Conservation (phyloP, 495 filamentous ascomycete genomes). For the Lophiostoma macrostomum region DNA sequence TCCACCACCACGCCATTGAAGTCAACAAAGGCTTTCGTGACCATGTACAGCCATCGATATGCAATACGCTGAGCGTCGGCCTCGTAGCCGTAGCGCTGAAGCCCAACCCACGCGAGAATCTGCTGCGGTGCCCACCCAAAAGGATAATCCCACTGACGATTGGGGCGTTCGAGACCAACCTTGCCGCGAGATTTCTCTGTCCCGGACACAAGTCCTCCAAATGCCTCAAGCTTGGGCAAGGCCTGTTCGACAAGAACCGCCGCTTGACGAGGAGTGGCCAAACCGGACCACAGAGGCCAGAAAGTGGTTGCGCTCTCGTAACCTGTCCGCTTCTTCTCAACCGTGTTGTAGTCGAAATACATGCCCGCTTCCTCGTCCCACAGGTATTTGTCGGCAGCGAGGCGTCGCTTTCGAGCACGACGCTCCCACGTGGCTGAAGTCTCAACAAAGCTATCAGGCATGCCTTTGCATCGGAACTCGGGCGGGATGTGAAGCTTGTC, state of each 20-base stretch:
- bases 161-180: constrained; percentile 77
- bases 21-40: constrained; percentile 93
- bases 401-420: constrained; percentile 72
- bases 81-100: constrained; percentile 85
- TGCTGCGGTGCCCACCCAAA: constrained; percentile 99
- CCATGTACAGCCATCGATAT: constrained; percentile 97
- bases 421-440: constrained; percentile 86
- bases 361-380: constrained; percentile 90
- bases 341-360: constrained; percentile 95
- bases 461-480: constrained; percentile 65
- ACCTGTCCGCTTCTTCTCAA: constrained; percentile 66
- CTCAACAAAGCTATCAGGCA: constrained; percentile 62
- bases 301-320: constrained; percentile 91
- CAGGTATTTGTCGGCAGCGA: constrained; percentile 78
- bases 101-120: constrained; percentile 92
- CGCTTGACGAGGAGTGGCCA: constrained; percentile 76
- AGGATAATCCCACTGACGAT: constrained; percentile 96
- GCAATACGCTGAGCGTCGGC: constrained; percentile 82
- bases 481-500: constrained; percentile 73
- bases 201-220: constrained; percentile 84
- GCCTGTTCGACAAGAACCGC: constrained; percentile 68
- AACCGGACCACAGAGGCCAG: constrained; percentile 95
- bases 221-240: constrained; percentile 79
- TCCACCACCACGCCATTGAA: constrained; percentile 97
- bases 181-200: constrained; percentile 81